A percentile compares a stretch with the other conserved stretches of the same genome.
phyloP scores from a whole-genome alignment of 2,329 filamentous ascomycete species.

The Paracoccidioides lutzii region DNA sequence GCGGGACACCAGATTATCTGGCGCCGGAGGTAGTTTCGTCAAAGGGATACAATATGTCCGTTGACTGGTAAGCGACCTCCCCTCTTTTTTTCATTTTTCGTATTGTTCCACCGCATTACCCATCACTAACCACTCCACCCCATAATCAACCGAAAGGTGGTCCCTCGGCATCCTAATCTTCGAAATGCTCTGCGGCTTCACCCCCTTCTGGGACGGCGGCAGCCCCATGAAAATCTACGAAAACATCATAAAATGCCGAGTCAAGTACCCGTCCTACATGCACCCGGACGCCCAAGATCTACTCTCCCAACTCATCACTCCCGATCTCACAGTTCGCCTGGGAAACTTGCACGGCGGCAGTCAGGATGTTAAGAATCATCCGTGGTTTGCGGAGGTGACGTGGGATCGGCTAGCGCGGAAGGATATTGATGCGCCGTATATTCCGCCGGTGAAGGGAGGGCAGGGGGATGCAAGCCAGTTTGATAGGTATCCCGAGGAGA shows the following conservation, averaged over 20 bases:
- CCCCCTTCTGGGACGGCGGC: constrained; percentile 96
- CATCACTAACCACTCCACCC: neutral
- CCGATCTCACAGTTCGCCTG: constrained; percentile 85
- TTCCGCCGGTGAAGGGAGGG: constrained; percentile 86
- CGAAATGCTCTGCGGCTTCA: constrained; percentile 98
- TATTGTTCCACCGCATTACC: no score
- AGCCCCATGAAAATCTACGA: constrained; percentile 94
- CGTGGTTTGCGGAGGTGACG: constrained; percentile 95
- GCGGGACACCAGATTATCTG: constrained; percentile 92
- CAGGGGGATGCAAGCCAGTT: constrained; percentile 94
- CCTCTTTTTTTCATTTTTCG: constrained; percentile 6
- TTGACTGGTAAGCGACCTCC: constrained; percentile 67
- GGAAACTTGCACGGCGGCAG: constrained; percentile 87
- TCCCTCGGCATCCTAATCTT: constrained; percentile 96
- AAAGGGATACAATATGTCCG: constrained; percentile 98
- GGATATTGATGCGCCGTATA: constrained; percentile 96
- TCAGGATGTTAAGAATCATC: constrained; percentile 85
- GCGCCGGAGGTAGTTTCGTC: constrained; percentile 97
- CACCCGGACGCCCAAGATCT: constrained; percentile 89
- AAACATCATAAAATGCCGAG: constrained; percentile 88
- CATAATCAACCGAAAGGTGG: constrained; percentile 53
- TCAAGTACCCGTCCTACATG: constrained; percentile 95
- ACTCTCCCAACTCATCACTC: constrained; percentile 82
- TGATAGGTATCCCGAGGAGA: constrained; percentile 94
- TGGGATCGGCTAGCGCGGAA: constrained; percentile 92